phyloP scores from a whole-genome alignment of 805 yeast species.

The Cyberlindnera americana region DNA sequence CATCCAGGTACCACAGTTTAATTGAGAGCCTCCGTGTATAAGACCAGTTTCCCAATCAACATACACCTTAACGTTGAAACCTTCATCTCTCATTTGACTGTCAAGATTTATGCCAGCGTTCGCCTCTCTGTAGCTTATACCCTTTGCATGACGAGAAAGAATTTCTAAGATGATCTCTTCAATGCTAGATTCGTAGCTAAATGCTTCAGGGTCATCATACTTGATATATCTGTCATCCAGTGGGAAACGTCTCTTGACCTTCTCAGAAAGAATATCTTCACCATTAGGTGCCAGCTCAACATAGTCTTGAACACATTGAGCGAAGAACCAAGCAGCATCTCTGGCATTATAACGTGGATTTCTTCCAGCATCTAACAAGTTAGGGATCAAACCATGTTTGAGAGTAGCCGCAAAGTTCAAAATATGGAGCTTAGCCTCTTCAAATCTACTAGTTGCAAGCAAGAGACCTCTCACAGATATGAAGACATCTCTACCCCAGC shows the following conservation, averaged over 20 bases:
- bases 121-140: slow-evolving; percentile 87
- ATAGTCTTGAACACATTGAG: slow-evolving; percentile 87
- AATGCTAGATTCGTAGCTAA: slow-evolving; percentile 63
- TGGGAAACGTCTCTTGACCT: slow-evolving; percentile 82
- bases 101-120: slow-evolving; percentile 90
- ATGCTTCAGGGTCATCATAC: slow-evolving; percentile 70
- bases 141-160: slow-evolving; percentile 81
- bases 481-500: slow-evolving; percentile 98
- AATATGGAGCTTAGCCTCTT: slow-evolving; percentile 78
- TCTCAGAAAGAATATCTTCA: slow-evolving; percentile 57
- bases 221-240: slow-evolving; percentile 76
- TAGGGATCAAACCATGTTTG: slow-evolving; percentile 94
- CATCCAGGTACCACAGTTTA: slow-evolving; percentile 99
- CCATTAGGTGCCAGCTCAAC: slow-evolving; percentile 68
- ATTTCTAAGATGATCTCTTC: slow-evolving; percentile 81
- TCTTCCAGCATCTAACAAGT: slow-evolving; percentile 85
- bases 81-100: slow-evolving; percentile 88
- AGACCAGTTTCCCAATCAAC: slow-evolving; percentile 92
- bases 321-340: slow-evolving; percentile 95
- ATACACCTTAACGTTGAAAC: slow-evolving; percentile 75
- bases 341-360: slow-evolving; percentile 95
- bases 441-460: slow-evolving; percentile 71
- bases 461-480: slow-evolving; percentile 81
- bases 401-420: slow-evolving; percentile 84
- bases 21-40: slow-evolving; percentile 86